Evolutionary conservation across 2,329 filamentous ascomycete species (phyloP).

Genomic region (Scedosporium aurantiacum): DNA sequence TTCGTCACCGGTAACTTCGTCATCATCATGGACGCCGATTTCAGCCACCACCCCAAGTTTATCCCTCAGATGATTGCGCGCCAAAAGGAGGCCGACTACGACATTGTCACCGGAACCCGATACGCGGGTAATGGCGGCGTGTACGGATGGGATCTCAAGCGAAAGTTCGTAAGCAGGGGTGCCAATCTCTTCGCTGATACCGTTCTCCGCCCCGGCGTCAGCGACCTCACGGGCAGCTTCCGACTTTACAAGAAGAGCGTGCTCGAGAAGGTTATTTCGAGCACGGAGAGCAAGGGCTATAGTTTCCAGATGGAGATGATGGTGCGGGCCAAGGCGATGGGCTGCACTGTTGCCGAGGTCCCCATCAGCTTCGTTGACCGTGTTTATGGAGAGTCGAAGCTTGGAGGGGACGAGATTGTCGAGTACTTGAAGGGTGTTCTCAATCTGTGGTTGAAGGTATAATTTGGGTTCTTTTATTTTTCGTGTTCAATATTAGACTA

Average conservation of each 20-base stretch:
- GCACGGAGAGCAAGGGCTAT: conserved; percentile 92
- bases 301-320: conserved; percentile 99
- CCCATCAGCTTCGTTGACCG: conserved; percentile 95
- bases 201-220: conserved; percentile 82
- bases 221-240: conserved; percentile 91
- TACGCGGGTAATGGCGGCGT: conserved; percentile 87
- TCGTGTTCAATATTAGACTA: neutral
- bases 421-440: conserved; percentile 87
- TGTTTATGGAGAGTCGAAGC: conserved; percentile 88
- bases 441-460: conserved; percentile 68
- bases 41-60: conserved; percentile 98
- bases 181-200: conserved; percentile 96
- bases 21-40: conserved; percentile 99
- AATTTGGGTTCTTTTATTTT: conserved; percentile 11
- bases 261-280: conserved; percentile 78
- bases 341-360: conserved; percentile 85
- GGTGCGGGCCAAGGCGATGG: conserved; percentile 93
- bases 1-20: conserved; percentile 88
- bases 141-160: conserved; percentile 92
- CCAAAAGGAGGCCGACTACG: conserved; percentile 69
- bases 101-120: conserved; percentile 93
- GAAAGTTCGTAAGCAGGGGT: conserved; percentile 72
- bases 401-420: conserved; percentile 90
- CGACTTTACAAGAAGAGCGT: conserved; percentile 86
- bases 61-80: conserved; percentile 84